phyloP scores from a whole-genome alignment of 306 rosid species.

The Mucuna pruriens region DNA sequence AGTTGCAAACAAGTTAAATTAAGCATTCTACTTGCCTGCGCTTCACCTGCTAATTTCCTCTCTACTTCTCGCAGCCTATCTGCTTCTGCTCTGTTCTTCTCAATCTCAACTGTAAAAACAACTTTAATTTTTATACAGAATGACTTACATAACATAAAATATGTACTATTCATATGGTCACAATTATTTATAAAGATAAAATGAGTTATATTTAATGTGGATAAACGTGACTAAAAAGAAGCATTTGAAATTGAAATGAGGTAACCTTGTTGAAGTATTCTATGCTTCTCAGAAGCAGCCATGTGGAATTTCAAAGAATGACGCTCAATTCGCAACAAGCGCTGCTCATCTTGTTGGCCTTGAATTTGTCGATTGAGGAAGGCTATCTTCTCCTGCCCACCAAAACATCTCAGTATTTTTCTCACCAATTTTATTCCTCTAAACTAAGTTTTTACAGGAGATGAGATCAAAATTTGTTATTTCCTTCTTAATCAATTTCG shows the following conservation, averaged over 20 bases:
- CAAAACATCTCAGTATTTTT: too few relatives aligned
- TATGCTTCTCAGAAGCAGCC: constrained; percentile 14
- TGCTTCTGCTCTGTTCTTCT: constrained; percentile 52
- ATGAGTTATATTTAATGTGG: too few relatives aligned
- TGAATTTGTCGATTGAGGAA: constrained; percentile 40
- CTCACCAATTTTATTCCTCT: too few relatives aligned
- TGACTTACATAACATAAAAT: too few relatives aligned
- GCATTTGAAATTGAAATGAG: too few relatives aligned
- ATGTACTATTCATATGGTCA: too few relatives aligned
- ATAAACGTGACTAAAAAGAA: too few relatives aligned
- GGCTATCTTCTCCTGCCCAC: constrained; percentile 43
- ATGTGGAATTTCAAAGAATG: constrained; percentile 38
- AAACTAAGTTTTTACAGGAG: too few relatives aligned
- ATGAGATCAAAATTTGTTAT: too few relatives aligned
- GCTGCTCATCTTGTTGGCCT: constrained; percentile 1
- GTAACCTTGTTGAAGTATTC: constrained; percentile 49
- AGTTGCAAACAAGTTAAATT: neutral
- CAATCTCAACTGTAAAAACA: constrained; percentile 48
- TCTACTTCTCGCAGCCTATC: constrained; percentile 40
- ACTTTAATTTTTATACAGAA: too few relatives aligned
- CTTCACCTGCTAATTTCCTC: neutral
- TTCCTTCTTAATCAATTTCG: too few relatives aligned
- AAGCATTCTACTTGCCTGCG: neutral
- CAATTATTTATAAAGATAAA: too few relatives aligned
- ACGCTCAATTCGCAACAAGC: constrained; percentile 42